Evolutionary conservation across 129 eudicot genomes (phyloP), one percentile per base, ranked within the genome.

Genomic region (Flaveria trinervia): DNA sequence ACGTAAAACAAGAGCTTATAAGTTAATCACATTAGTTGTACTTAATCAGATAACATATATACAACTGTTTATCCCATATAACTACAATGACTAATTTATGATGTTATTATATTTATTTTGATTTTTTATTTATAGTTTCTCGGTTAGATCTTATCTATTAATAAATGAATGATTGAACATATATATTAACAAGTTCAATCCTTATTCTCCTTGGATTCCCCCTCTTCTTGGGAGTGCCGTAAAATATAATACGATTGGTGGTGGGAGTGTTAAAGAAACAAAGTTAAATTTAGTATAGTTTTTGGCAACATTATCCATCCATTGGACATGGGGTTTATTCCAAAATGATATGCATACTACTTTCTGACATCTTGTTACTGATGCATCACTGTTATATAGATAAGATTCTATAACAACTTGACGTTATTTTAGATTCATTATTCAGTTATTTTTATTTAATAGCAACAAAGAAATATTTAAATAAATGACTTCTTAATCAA

Each of bases 221-320:
- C 71, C 51, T 65, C 48, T 66, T 41, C 71, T 66, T 18, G 71
- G 30, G 25, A 36, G 41, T 36, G n/a, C 14, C 18, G 16, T 41
- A 36, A 41, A 41, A n/a, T 26, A 66, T 66, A 41, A n/a, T 36
- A 66, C 12, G 49, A 66, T 36, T 67, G 51, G 59, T 62, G 49
- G 10, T 44, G 46, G 26, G 70, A 25, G 28, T 57, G 17, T 62
- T 75, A 65, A 50, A 65, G 17, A 45, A 36, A 12, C n/a, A 0
- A 43, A 13, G 64, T 49, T 49, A 65, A 30, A 62, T 51, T 18
- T 50, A 51, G 22, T 16, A 10, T 76, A 52, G 73, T 76, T 66
- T 66, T 66, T 22, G n/a, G 41, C 73, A 66, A 76, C 80, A 65
- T 51, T 65, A 76, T 76, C 80, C 73, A 65, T 44, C 73, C 26